Base-by-base conservation (phyloP, 257 asterid species). In the Asclepias syriaca region DNA sequence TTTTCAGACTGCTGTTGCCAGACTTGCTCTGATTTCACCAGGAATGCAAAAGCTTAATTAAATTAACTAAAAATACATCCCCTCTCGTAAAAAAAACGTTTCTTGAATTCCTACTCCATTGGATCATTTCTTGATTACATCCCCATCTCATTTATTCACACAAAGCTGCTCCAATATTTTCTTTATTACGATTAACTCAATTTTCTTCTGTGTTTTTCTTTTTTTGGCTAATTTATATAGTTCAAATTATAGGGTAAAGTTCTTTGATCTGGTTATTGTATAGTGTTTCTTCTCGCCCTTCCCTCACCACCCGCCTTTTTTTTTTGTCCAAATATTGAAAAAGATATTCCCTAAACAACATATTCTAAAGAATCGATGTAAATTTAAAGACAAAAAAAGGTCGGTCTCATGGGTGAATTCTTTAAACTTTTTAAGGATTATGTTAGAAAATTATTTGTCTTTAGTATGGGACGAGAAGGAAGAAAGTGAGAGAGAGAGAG, bases 1-100 rank as follows among this genome's bases (percentile, higher is more conserved):
- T 85, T 85, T 63, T 73, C 83, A 0, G 89, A 83, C 59, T 85
- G 87, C 83, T 34, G 66, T 79, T 85, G 87, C 86, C 89, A 85
- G 80, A 83, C 83, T 56, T 85, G 89, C 81, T 61, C 77, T 5
- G 89, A 85, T 72, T 85, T 85, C 83, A 85, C 87, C 16, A 72
- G 58, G 55, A 85, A 85, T 74, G 83, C 77, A 34, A 78, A 75
- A 64, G 70, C 82, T 67, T 82, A 51, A 71, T 70, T 40, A 68
- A 73, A 34, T 46, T 39, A 39, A 24, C 40, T 40, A 32, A 45
- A 22, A 22, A 29, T 45, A 68, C 15, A 57, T 24, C 27, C 69
- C n/a, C 59, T 45, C 68, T n/a, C 48, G 2, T 29, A 29, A 34
- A 34, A 34, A 34, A 18, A 32, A 68, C 48, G 64, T 53, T 58